Evolutionary conservation across 2,329 filamentous ascomycete species (phyloP).

Genomic region (Cytospora piceicola): DNA sequence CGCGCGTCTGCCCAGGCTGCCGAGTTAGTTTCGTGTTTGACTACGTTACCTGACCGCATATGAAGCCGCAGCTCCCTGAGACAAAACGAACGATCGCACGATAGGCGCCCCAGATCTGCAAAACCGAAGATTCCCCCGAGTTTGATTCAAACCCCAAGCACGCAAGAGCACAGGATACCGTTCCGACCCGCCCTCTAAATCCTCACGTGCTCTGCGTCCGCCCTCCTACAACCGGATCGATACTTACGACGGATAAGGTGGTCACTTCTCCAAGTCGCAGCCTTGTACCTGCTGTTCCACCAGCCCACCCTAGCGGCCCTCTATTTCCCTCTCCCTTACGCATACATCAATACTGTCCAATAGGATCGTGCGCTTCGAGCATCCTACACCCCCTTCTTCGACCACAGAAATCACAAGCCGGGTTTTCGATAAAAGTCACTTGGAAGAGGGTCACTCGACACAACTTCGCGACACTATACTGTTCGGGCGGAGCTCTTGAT

Average conservation of each 20-base stretch:
- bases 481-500: constrained; percentile 25
- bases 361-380: constrained; percentile 27
- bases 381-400: constrained; percentile 29
- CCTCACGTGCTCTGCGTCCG: constrained; percentile 20
- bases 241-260: constrained; percentile 15
- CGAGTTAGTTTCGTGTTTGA: constrained; percentile 9
- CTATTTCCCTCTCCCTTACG: constrained; percentile 29
- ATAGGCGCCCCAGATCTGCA: constrained; percentile 13
- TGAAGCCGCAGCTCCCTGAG: constrained; percentile 8
- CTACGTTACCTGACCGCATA: constrained; percentile 14
- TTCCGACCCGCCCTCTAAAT: constrained; percentile 12
- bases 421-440: constrained; percentile 32
- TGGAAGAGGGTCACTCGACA: constrained; percentile 36
- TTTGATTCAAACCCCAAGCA: constrained; percentile 13
- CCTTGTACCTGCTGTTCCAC: constrained; percentile 27
- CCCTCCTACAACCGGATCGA: constrained; percentile 16
- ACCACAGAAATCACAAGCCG: constrained; percentile 36
- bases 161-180: constrained; percentile 23
- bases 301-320: constrained; percentile 32
- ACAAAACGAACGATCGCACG: constrained; percentile 16
- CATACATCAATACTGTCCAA: constrained; percentile 31
- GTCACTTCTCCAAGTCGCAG: constrained; percentile 22
- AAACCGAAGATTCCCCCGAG: constrained; percentile 11
- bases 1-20: constrained; percentile 26
- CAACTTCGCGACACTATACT: constrained; percentile 30